Evolutionary conservation across 2,329 filamentous ascomycete genomes (phyloP).

Genomic region (Stemphylium lycopersici): DNA sequence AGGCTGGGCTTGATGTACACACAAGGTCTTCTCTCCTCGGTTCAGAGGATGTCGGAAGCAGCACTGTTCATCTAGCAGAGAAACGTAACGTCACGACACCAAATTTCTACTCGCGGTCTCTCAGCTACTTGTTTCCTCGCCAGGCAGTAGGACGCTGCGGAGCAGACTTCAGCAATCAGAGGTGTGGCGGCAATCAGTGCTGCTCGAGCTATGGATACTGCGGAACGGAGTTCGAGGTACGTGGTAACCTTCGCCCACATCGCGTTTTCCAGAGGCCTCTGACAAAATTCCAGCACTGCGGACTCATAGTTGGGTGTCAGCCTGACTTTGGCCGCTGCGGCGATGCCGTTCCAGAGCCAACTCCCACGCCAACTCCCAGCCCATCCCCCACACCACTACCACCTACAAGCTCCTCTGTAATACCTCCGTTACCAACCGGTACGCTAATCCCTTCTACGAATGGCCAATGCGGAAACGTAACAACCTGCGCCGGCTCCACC

Average conservation of each 20-base stretch:
- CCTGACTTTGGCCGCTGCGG: constrained; percentile 38
- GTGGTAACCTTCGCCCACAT: background rate
- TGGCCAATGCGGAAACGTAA: constrained; percentile 37
- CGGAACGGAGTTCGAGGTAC: constrained; percentile 28
- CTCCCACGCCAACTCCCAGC: constrained; percentile 21
- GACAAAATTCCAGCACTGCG: constrained; percentile 16
- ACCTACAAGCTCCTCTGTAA: constrained; percentile 22
- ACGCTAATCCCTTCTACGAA: constrained; percentile 31
- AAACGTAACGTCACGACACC: constrained; percentile 24
- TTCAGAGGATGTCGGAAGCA: background rate
- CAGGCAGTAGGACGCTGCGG: constrained; percentile 36
- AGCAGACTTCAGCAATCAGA: constrained; percentile 20
- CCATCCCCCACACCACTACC: constrained; percentile 28
- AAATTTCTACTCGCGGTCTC: constrained; percentile 16
- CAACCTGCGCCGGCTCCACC: constrained; percentile 34
- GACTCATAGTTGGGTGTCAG: constrained; percentile 33
- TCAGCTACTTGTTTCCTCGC: constrained; percentile 21
- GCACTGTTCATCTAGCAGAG: constrained; percentile 3
- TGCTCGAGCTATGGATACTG: constrained; percentile 37
- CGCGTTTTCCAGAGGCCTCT: background rate
- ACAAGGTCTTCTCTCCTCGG: background rate
- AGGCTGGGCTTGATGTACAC: constrained; percentile 5
- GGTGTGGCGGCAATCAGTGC: constrained; percentile 31
- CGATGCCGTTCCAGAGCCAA: constrained; percentile 19
- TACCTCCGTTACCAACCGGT: constrained; percentile 33